Conservation (phyloP, 176 grass and related monocot species). For the Alloteropsis semialata region DNA sequence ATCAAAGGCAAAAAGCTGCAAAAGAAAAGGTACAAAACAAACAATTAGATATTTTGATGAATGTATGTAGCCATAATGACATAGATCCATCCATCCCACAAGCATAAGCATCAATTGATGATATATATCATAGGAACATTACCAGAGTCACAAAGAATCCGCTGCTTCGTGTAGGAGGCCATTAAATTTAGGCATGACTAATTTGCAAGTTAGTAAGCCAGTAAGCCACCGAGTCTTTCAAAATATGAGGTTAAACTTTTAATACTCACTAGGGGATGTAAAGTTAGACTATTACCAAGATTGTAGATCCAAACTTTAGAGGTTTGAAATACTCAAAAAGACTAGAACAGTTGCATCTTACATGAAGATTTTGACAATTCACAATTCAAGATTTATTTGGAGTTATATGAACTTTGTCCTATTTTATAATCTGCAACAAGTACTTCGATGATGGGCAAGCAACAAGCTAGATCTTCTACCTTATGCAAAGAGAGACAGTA, state of each 20-base stretch:
- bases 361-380: background rate
- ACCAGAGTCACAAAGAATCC: background rate
- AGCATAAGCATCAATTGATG: background rate
- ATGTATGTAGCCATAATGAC: background rate
- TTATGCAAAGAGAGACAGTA: conserved; percentile 1
- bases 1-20: conserved; percentile 82
- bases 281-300: background rate
- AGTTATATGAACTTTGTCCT: background rate
- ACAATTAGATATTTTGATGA: background rate
- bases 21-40: background rate
- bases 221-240: background rate
- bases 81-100: background rate
- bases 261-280: background rate
- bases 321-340: background rate
- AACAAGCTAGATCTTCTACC: background rate
- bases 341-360: too few species aligned
- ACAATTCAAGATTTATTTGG: background rate
- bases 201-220: background rate
- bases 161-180: background rate
- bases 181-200: background rate
- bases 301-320: background rate
- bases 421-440: background rate
- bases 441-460: background rate
- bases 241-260: background rate
- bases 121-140: background rate